Evolutionary conservation across 2,329 filamentous ascomycete species (phyloP), one percentile per base, ranked within the genome.

Genomic region (Calonectria pteridis): DNA sequence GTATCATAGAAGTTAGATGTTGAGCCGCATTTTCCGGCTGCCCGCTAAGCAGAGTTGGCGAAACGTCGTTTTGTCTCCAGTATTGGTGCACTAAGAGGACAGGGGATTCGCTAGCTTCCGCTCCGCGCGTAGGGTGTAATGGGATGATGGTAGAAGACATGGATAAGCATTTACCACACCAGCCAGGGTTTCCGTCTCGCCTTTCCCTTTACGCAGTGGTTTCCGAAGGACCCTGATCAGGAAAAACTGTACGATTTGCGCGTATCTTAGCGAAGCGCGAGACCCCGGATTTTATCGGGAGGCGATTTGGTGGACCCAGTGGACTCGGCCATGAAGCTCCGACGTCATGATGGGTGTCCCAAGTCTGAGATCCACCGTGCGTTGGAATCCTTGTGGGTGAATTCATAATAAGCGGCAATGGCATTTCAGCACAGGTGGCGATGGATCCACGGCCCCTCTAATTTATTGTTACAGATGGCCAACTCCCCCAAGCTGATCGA

Each of bases 191-290:
- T 16, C 33, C 55, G n/a, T 14, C n/a, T 37, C 31, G n/a, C 50
- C 26, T 23, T 35, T 40, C 55, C 33, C 13, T 23, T 23, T 18
- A 28, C 16, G 55, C 11, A 23, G n/a, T 26, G 33, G 33, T 40
- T 62, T 2, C n/a, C 23, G 33, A 26, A 26, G 55, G 33, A 40
- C 23, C 33, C 13, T 20, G n/a, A 28, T 6, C n/a, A 20, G 10
- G 7, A 28, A 23, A 26, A 3, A 23, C 31, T 16, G 11, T 31
- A 18, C n/a, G 55, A 40, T 62, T 62, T 62, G 18, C 55, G 55
- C 35, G 55, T 62, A 62, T 62, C 55, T 62, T 62, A 62, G 55
- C 55, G 55, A 62, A 20, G 23, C 14, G 23, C 55, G 55, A 26
- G 23, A 20, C 33, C 18, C 33, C 23, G 18, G 23, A 37, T 10